A percentile compares a stretch with the other conserved stretches of the same genome.
These are phyloP conservation scores for Blastomyces silverae DNA, from an alignment of 2,329 filamentous ascomycete species.

Conservation along the genomic window DNA sequence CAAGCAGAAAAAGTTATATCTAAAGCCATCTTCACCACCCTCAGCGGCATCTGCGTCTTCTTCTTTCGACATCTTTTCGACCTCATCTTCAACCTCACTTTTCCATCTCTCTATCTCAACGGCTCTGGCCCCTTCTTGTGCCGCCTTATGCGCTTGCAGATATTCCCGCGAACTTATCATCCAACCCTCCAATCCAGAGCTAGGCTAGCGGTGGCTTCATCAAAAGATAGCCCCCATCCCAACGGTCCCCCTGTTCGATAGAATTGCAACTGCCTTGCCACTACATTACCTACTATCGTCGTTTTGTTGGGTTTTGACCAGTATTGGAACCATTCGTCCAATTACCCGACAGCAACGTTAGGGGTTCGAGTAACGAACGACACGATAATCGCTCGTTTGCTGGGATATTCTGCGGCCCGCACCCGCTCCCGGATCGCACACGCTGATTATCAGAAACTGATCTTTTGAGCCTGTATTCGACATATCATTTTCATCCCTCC, in stretches of 20 bases:
- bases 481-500: background rate
- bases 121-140: background rate
- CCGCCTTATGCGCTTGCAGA: background rate
- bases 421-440: background rate
- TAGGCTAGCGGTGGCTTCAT: background rate
- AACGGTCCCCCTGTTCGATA: background rate
- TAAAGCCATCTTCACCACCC: background rate
- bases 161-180: background rate
- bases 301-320: background rate
- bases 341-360: background rate
- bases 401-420: background rate
- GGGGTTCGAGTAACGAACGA: background rate
- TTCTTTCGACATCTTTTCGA: background rate
- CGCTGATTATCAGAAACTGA: constrained; percentile 5
- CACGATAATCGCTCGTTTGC: background rate
- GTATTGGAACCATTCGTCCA: background rate
- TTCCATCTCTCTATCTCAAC: background rate
- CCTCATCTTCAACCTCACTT: background rate
- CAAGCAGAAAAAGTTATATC: background rate
- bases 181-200: constrained; percentile 1
- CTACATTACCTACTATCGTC: background rate
- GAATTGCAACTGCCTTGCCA: background rate
- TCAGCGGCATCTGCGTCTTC: background rate
- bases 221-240: background rate
- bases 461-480: background rate